Evolutionary conservation across 192 early-diverging fungal genomes (phyloP), one percentile per base, ranked within the genome.

Genomic region (Coemansia pectinata): DNA sequence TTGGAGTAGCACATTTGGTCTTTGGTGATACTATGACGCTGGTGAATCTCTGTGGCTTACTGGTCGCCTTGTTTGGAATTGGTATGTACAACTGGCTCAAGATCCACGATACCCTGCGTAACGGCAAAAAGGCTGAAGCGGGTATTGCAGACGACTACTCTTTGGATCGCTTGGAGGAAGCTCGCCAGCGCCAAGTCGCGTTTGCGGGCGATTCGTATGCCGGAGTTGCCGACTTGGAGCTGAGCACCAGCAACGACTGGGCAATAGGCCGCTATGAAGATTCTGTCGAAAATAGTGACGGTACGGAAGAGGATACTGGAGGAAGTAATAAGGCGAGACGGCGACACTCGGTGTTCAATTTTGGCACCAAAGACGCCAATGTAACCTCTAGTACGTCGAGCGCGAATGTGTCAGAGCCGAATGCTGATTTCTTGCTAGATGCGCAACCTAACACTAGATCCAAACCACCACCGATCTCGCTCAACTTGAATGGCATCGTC

Each of bases 11-110:
- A 0, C 75, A 85, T 7, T 9, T 91, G 25, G 84, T 95, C 21
- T 98, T 96, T 78, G 87, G 89, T n/a, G 96, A 98, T 69, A 73
- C 86, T 12, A 86, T 95, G 73, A 92, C 94, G 7, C 25, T 88
- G 0, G 78, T 90, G 69, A 95, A 95, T 42, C 81, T 89, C 10
- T 62, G 88, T 17, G 96, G 96, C 10, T 73, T 98, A 33, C 76
- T 91, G 57, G 84, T 95, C 14, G 91, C 92, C 17, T 63, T 98
- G n/a, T 83, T 88, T 19, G 96, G 96, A 5, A 95, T 98, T 57
- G 93, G 81, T 2, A 72, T 85, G 36, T 91, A 91, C 64, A 90
- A 93, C 70, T 90, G 86, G 79, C 78, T 90, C 71, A 91, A 92
- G 57, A 75, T 91, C 21, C 80, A 82, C 60, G 80, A 83, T 38